phyloP scores from a whole-genome alignment of 495 filamentous ascomycete genomes.

The Tuber indicum region DNA sequence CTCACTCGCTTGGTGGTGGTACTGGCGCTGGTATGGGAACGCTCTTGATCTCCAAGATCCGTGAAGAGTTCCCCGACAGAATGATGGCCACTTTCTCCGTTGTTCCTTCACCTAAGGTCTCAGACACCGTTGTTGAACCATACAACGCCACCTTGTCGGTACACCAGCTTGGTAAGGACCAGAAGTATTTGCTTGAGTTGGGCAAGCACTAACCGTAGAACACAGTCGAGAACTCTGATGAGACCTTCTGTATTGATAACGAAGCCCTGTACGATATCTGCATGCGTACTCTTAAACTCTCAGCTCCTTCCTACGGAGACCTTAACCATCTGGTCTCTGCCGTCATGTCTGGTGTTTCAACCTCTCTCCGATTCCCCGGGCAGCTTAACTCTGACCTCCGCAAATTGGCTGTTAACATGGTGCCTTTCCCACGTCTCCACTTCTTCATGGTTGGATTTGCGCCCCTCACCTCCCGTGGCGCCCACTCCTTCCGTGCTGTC shows the following conservation, averaged over 20 bases:
- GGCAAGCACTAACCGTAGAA: constrained; percentile 28
- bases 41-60: constrained; percentile 99
- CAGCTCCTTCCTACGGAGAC: constrained; percentile 97
- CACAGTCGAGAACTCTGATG: constrained; percentile 95
- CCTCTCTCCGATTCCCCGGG: constrained; percentile 96
- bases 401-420: constrained; percentile 99
- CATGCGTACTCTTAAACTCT: constrained; percentile 98
- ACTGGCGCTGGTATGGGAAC: constrained; percentile 99
- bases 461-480: constrained; percentile 92
- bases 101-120: constrained; percentile 98
- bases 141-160: constrained; percentile 99
- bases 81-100: constrained; percentile 99
- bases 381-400: constrained; percentile 99
- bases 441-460: constrained; percentile 99
- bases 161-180: constrained; percentile 66
- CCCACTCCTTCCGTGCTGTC: constrained; percentile 92
- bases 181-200: constrained; percentile 25
- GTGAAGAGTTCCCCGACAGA: constrained; percentile 99
- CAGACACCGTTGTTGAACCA: constrained; percentile 98
- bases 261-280: constrained; percentile 99
- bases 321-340: constrained; percentile 99
- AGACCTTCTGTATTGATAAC: constrained; percentile 99
- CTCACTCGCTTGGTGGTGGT: constrained; percentile 99
- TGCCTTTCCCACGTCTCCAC: constrained; percentile 99
- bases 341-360: constrained; percentile 99